These are phyloP conservation scores for Phytophthora syringae DNA, from an alignment of 352 stramenopile species.

Conservation along the genomic window DNA sequence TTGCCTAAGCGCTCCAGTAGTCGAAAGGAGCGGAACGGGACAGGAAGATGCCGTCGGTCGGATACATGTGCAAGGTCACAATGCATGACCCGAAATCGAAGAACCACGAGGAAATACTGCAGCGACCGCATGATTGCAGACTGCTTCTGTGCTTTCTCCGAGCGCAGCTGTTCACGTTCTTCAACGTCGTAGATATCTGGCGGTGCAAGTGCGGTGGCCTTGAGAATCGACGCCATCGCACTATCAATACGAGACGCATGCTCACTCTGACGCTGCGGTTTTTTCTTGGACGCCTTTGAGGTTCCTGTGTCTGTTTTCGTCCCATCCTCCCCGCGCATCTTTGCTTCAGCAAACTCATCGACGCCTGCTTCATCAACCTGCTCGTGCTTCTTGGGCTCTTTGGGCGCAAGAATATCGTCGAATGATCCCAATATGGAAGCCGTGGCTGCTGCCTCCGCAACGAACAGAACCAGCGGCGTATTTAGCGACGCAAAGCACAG, in stretches of 20 bases:
- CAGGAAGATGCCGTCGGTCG: slow-evolving; percentile 43
- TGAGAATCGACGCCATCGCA: slow-evolving; percentile 35
- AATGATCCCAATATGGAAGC: slow-evolving; percentile 82
- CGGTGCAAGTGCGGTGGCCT: slow-evolving; percentile 30
- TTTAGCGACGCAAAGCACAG: slow-evolving; percentile 89
- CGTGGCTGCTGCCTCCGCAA: slow-evolving; percentile 75
- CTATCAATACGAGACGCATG: slow-evolving; percentile 34
- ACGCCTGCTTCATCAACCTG: slow-evolving; percentile 2
- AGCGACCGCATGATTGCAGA: slow-evolving; percentile 72
- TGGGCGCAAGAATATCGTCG: slow-evolving; percentile 61
- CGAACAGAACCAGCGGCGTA: slow-evolving; percentile 79
- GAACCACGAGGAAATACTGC: slow-evolving; percentile 75
- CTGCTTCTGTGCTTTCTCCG: slow-evolving; percentile 67
- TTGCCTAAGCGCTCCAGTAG: slow-evolving; percentile 82
- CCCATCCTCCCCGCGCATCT: background rate
- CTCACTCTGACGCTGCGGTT: background rate
- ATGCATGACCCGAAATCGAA: slow-evolving; percentile 68
- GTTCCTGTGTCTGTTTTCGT: background rate
- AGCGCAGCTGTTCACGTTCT: slow-evolving; percentile 82
- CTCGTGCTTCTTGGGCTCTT: slow-evolving; percentile 16
- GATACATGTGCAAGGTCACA: slow-evolving; percentile 62
- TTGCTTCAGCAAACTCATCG: background rate
- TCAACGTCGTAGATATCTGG: slow-evolving; percentile 86
- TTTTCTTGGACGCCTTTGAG: slow-evolving; percentile 17
- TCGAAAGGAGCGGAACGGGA: slow-evolving; percentile 81